These are phyloP conservation scores for Exophiala bonariae DNA, from an alignment of 2,329 filamentous ascomycete species.

Conservation along the genomic window DNA sequence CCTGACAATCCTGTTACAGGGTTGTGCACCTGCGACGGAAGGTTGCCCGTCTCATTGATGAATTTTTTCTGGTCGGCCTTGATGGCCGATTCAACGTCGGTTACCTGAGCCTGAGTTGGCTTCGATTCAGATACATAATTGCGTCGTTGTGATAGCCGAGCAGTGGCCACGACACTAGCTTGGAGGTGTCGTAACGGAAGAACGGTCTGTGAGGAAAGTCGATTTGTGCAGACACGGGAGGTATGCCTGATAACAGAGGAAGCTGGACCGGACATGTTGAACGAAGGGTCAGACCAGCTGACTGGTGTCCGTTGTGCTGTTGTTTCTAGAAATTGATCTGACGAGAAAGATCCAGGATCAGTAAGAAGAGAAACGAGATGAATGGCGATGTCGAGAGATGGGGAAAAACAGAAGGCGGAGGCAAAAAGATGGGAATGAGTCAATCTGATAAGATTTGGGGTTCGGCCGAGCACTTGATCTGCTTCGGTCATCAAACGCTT, in stretches of 20 bases:
- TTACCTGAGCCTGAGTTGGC: constrained; percentile 76
- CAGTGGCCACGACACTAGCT: constrained; percentile 40
- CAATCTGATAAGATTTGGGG: too few relatives aligned
- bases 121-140: constrained; percentile 84
- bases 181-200: constrained; percentile 35
- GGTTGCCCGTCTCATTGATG: constrained; percentile 56
- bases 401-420: too few relatives aligned
- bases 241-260: constrained; percentile 74
- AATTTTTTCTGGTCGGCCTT: constrained; percentile 84
- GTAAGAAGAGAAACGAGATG: too few relatives aligned
- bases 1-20: constrained; percentile 58
- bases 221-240: constrained; percentile 58
- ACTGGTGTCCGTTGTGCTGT: constrained; percentile 1
- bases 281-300: constrained; percentile 17
- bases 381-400: too few relatives aligned
- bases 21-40: constrained; percentile 59
- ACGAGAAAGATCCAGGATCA: too few relatives aligned
- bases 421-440: too few relatives aligned
- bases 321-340: not conserved
- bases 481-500: too few relatives aligned
- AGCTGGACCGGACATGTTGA: constrained; percentile 63
- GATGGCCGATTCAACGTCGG: constrained; percentile 73
- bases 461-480: too few relatives aligned
- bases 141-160: constrained; percentile 48
- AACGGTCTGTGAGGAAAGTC: constrained; percentile 43